These are phyloP conservation scores for Aspergillus puulaauensis DNA, from an alignment of 2,329 filamentous ascomycete species.

Conservation along the genomic window DNA sequence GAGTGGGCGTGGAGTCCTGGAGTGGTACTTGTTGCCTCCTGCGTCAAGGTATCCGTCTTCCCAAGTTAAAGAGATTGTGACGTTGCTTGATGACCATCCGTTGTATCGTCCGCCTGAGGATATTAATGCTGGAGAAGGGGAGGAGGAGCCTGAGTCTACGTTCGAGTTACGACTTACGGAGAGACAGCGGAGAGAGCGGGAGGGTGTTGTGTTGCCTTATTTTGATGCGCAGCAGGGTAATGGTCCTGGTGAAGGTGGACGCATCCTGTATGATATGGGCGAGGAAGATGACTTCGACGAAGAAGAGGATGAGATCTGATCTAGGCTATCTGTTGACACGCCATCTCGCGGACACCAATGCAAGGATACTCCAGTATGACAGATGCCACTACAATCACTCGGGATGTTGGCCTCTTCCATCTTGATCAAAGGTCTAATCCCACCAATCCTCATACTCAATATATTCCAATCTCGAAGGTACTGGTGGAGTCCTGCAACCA, in stretches of 20 bases:
- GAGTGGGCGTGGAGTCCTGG: slow-evolving; percentile 73
- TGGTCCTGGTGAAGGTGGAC: slow-evolving; percentile 76
- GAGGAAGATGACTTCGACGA: slow-evolving; percentile 96
- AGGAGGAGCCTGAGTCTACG: slow-evolving; percentile 67
- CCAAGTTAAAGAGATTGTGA: slow-evolving; percentile 52
- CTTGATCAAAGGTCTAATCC: background rate
- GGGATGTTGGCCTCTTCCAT: background rate
- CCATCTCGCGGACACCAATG: background rate
- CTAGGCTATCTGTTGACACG: background rate
- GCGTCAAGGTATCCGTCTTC: slow-evolving; percentile 44
- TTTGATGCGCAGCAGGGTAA: slow-evolving; percentile 85
- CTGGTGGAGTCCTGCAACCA: slow-evolving; percentile 33
- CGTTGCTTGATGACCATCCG: slow-evolving; percentile 74
- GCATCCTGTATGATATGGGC: slow-evolving; percentile 96
- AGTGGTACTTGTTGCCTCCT: slow-evolving; percentile 63
- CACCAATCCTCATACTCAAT: background rate
- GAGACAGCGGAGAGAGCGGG: slow-evolving; percentile 80
- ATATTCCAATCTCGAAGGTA: background rate
- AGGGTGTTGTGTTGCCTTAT: slow-evolving; percentile 89
- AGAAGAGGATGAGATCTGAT: slow-evolving; percentile 87
- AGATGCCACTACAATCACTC: background rate
- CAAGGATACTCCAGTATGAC: background rate
- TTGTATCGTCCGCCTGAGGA: slow-evolving; percentile 58
- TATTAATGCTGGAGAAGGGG: slow-evolving; percentile 41
- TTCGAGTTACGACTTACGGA: slow-evolving; percentile 88